Percentiles rank a stretch among this genome's conserved stretches.
phyloP scores from a whole-genome alignment of 1,284 basidiomycete genomes.

The Tetrapyrgos nigripes region DNA sequence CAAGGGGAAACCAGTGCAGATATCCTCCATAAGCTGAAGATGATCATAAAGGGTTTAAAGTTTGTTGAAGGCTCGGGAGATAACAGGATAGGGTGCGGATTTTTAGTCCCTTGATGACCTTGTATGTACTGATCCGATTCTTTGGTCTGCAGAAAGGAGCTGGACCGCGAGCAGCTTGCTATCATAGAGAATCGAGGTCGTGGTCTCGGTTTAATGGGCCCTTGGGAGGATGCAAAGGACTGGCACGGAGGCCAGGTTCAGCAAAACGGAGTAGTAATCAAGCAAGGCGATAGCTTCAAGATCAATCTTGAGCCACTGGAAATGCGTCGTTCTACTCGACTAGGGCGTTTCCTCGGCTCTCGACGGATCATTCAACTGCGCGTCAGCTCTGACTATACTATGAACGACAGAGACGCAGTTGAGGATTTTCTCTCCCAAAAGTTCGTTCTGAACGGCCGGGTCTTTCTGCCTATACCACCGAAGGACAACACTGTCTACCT shows the following conservation, averaged over 20 bases:
- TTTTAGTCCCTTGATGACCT: neutral
- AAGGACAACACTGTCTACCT: constrained; percentile 55
- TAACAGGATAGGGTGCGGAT: constrained; percentile 1
- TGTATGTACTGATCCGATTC: neutral
- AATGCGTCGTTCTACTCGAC: constrained; percentile 50
- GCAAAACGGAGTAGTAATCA: constrained; percentile 5
- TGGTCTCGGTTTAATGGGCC: constrained; percentile 65
- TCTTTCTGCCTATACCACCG: constrained; percentile 49
- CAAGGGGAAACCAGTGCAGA: constrained; percentile 46
- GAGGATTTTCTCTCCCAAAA: constrained; percentile 36
- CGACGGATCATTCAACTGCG: constrained; percentile 51
- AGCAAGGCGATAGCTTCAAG: constrained; percentile 12
- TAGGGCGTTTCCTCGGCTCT: constrained; percentile 54
- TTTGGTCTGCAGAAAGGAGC: constrained; percentile 54
- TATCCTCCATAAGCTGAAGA: constrained; percentile 47
- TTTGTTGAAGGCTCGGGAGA: neutral
- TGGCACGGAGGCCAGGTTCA: constrained; percentile 41
- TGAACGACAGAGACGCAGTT: constrained; percentile 7
- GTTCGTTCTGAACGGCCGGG: constrained; percentile 53
- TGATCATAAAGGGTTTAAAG: constrained; percentile 2
- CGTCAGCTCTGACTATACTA: constrained; percentile 32
- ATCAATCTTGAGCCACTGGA: constrained; percentile 49
- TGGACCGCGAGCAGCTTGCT: constrained; percentile 71
- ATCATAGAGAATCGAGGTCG: constrained; percentile 59
- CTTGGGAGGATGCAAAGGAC: constrained; percentile 20